Evolutionary conservation across 805 yeast species (phyloP).

Genomic region (Metschnikowia dekortorum): DNA sequence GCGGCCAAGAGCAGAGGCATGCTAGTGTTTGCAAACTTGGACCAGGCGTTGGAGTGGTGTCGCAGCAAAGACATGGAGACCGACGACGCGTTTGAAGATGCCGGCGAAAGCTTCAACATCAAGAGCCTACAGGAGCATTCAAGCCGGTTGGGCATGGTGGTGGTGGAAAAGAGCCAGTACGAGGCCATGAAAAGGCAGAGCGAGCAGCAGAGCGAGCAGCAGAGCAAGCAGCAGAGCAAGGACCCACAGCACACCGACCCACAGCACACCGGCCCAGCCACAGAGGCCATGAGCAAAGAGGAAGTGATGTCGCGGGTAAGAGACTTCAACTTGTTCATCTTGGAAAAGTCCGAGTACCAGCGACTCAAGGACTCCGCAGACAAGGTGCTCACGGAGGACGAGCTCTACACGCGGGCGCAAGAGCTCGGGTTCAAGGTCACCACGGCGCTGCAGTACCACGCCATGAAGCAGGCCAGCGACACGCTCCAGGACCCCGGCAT

Average conservation of each 20-base stretch:
- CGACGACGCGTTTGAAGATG: neutral
- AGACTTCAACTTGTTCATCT: constrained; percentile 13
- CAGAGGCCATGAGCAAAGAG: constrained; percentile 19
- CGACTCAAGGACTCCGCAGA: constrained; percentile 5
- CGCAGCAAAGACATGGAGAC: neutral
- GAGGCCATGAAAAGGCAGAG: neutral
- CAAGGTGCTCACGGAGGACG: constrained; percentile 20
- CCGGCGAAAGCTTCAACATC: constrained; percentile 1
- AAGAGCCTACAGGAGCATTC: neutral
- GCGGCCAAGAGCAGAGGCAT: constrained; percentile 1
- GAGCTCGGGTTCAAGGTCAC: constrained; percentile 39
- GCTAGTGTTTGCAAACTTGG: neutral
- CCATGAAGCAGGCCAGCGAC: constrained; percentile 18
- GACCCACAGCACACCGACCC: too few species aligned
- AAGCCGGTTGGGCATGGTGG: constrained; percentile 3
- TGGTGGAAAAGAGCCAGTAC: constrained; percentile 9
- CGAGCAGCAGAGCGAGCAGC: neutral
- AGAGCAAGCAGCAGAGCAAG: neutral
- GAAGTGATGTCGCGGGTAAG: constrained; percentile 14
- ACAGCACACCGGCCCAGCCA: neutral
- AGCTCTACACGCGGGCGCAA: constrained; percentile 28
- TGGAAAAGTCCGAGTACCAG: constrained; percentile 16
- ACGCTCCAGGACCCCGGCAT: constrained; percentile 16
- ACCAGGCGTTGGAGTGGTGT: neutral
- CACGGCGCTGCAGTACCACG: constrained; percentile 25